Conservation (phyloP, 257 asterid species). For the Solanum pennellii region DNA sequence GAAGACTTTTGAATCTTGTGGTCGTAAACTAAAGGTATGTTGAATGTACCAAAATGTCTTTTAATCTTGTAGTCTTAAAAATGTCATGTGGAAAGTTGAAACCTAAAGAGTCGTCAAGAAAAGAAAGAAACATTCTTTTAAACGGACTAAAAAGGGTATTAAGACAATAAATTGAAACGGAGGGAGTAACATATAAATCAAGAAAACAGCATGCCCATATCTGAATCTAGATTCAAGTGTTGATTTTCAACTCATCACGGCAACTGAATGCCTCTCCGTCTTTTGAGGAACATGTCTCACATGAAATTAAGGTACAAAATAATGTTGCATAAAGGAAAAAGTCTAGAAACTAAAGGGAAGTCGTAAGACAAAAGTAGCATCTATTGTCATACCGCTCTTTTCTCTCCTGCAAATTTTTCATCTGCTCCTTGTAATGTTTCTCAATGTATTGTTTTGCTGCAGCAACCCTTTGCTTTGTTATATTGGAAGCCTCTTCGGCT, state of each 20-base stretch:
- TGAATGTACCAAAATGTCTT: neutral
- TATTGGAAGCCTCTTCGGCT: constrained; percentile 72
- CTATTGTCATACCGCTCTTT: constrained; percentile 57
- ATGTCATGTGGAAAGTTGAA: neutral
- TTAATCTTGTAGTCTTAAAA: neutral
- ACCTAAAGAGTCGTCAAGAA: neutral
- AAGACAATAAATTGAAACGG: neutral
- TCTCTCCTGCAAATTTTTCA: constrained; percentile 91
- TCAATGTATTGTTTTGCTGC: constrained; percentile 98
- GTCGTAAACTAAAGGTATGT: neutral
- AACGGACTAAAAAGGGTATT: neutral
- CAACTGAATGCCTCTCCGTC: neutral
- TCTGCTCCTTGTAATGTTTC: constrained; percentile 91
- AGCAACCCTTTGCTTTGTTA: constrained; percentile 89
- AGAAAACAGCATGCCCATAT: neutral
- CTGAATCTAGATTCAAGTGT: neutral
- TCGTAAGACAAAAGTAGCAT: neutral
- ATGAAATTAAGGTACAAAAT: neutral
- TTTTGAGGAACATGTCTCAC: neutral
- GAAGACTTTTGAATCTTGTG: neutral
- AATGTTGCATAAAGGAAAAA: neutral
- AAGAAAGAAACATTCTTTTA: neutral
- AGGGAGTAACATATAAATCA: neutral
- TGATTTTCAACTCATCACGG: neutral
- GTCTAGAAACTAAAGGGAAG: neutral